These are phyloP conservation scores for Pythium dissotocum DNA, from an alignment of 352 stramenopile species.

Conservation along the genomic window DNA sequence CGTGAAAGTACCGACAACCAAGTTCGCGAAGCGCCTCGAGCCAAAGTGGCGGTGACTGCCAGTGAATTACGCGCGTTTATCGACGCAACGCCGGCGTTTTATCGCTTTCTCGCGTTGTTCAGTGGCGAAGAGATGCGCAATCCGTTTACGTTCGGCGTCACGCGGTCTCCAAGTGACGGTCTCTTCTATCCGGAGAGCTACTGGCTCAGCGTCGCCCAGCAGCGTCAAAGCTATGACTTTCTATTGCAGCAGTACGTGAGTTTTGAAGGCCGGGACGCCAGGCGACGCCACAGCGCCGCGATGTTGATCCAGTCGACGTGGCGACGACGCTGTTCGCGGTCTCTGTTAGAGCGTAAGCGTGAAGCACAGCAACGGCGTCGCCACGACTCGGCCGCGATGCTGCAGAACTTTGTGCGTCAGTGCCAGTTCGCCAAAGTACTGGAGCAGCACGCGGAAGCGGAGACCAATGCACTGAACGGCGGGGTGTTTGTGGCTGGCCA, in stretches of 20 bases:
- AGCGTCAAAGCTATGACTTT: constrained; percentile 46
- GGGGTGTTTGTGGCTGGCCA: constrained; percentile 52
- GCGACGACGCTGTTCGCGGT: constrained; percentile 49
- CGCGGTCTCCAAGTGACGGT: constrained; percentile 22
- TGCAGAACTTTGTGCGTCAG: constrained; percentile 61
- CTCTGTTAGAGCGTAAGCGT: constrained; percentile 29
- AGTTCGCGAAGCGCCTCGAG: not conserved
- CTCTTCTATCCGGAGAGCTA: constrained; percentile 20
- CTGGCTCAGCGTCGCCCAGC: constrained; percentile 16
- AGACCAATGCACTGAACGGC: constrained; percentile 56
- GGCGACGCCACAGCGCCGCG: constrained; percentile 37
- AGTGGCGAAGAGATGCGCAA: constrained; percentile 64
- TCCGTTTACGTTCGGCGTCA: constrained; percentile 40
- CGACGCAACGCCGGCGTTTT: constrained; percentile 32
- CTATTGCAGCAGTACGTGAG: constrained; percentile 51
- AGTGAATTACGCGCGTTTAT: constrained; percentile 43
- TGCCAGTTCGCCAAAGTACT: constrained; percentile 49
- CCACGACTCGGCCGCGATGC: constrained; percentile 41
- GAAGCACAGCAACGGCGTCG: constrained; percentile 34
- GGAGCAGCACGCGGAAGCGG: constrained; percentile 50
- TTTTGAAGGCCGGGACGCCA: constrained; percentile 44
- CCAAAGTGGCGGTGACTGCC: constrained; percentile 8
- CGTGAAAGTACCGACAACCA: not conserved
- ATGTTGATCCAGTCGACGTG: constrained; percentile 70
- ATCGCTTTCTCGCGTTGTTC: constrained; percentile 58